Evolutionary conservation across 345 rosid species (phyloP), one percentile per base, ranked within the genome.

Genomic region (Hibiscus trionum): DNA sequence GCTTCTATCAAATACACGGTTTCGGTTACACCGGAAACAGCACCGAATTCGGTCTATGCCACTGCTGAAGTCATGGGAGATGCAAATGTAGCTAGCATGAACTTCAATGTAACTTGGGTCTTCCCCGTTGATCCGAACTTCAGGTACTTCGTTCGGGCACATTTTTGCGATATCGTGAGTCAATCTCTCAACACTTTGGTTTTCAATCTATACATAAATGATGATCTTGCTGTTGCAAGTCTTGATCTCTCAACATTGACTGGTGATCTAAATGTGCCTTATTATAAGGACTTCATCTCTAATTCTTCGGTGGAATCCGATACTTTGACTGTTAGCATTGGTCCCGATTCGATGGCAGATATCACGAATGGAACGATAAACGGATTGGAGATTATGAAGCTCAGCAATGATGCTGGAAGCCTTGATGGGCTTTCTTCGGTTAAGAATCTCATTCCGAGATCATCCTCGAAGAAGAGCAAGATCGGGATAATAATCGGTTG

Each of bases 51-150:
- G 97, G 94, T 95, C 60, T 95, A 95, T 46, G 96, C 99, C 1
- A 86, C 96, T 17, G 94, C 99, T 72, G 94, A 88, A 66, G 80
- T 83, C 70, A 95, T 95, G 99, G 90, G 86, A 9, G 85, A 90
- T 67, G 84, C 98, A 11, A 91, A 88, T 77, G 96, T 91, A 5
- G 63, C 97, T 39, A 79, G 26, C 46, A 74, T 75, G 69, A 95
- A 76, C 81, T 95, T 90, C 93, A 95, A 95, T 75, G 82, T 95
- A 1, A 91, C 98, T 71, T 95, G 99, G 99, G 93, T 88, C 49
- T 86, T 95, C 44, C 62, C 80, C 16, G 90, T 90, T 6, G 79
- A 89, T 61, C 93, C 87, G 39, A 84, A 76, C 47, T 95, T 86
- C 86, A 80, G 80, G 78, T 95, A 95, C 79, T 87, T 95, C 35